Evolutionary conservation across 1,284 basidiomycete species (phyloP).

Genomic region (Vanrija sp.): DNA sequence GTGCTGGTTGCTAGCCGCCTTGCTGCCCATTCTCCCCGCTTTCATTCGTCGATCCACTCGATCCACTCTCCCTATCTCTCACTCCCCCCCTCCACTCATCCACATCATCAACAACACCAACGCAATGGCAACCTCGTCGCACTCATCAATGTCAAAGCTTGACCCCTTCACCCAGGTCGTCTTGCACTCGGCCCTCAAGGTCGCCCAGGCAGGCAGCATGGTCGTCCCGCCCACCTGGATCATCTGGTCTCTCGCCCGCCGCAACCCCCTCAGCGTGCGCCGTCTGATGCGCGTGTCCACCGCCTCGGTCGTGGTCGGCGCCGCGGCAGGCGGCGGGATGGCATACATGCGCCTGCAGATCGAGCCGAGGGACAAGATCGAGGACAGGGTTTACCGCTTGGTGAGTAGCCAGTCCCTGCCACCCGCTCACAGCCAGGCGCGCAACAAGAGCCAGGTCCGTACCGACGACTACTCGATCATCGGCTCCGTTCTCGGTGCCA

Average conservation of each 20-base stretch:
- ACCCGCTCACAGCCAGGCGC: constrained; percentile 16
- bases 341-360: constrained; percentile 27
- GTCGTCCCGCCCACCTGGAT: constrained; percentile 42
- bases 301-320: constrained; percentile 20
- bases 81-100: neutral
- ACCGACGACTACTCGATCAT: constrained; percentile 48
- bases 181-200: constrained; percentile 31
- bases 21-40: no score
- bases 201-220: constrained; percentile 38
- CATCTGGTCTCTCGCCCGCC: constrained; percentile 23
- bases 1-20: no score
- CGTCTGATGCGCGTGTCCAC: constrained; percentile 27
- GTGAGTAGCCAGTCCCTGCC: constrained; percentile 25
- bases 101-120: neutral
- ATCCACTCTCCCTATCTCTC: neutral
- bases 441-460: constrained; percentile 34
- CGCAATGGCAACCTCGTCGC: constrained; percentile 33
- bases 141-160: constrained; percentile 24
- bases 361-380: constrained; percentile 28
- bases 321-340: constrained; percentile 21
- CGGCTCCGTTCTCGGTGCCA: constrained; percentile 35
- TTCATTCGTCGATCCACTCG: no score
- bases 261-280: constrained; percentile 32
- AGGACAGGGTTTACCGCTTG: constrained; percentile 30
- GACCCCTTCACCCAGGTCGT: constrained; percentile 30